Evolutionary conservation across 805 yeast genomes (phyloP), one percentile per base, ranked within the genome.

Genomic region (Wickerhamomyces bisporus): DNA sequence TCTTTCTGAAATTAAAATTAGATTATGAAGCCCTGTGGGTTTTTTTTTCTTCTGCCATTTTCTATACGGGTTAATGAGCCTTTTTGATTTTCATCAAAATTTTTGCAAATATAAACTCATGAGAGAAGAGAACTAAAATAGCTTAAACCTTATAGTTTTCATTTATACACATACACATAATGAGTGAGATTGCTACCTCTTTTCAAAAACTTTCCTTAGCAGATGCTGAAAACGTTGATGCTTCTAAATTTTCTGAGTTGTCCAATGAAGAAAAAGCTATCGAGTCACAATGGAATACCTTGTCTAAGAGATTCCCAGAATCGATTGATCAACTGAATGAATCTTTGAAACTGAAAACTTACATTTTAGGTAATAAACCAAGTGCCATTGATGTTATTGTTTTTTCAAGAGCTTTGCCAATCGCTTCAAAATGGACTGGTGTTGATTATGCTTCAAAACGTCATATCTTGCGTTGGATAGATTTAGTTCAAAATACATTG

Each of bases 401-500:
- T 26, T 85, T 86, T 51, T 79, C 79, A 36, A 68, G 76, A 26
- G 79, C 80, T 26, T 66, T 78, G 52, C 84, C 88, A 34, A 44
- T 76, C 28, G 77, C 83, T 28, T 65, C 68, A 37, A 63, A 70
- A 43, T 75, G 86, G 75, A 63, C 73, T 18, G 58, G 75, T 10
- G 62, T 76, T 20, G 62, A 79, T 29, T 64, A 79, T 48, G 78
- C 81, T 34, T 62, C 71, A 34, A 68, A 70, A 60, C 84, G 97
- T 73, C 97, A 91, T 63, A 70, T 91, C 42, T 65, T 87, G 44
- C 83, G 98, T 73, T 93, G 98, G 98, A 76, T 78, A 18, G 97
- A 89, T 53, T 75, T 86, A 50, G 65, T 93, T 42, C 98, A 93
- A 67, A 76, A 80, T 55, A 66, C 79, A 25, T 61, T 77, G 47